These are phyloP conservation scores for Pyrus betulifolia DNA, from an alignment of 306 rosid genomes.

Conservation along the genomic window DNA sequence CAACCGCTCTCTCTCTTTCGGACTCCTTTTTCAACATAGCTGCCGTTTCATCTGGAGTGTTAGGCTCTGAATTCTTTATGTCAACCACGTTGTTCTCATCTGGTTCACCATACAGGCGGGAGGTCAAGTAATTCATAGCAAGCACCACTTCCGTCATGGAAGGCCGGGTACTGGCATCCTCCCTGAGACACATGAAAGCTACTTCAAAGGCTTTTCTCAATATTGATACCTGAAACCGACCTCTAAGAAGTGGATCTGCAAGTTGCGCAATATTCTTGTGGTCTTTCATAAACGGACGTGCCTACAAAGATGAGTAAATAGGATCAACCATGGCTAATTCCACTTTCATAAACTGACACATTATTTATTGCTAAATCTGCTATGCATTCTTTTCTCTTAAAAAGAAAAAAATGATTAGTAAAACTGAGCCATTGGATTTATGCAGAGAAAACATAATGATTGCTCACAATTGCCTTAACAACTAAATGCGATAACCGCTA, in stretches of 20 bases:
- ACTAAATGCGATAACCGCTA: not conserved
- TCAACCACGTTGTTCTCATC: slow-evolving; percentile 21
- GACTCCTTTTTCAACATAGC: slow-evolving; percentile 45
- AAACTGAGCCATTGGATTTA: not conserved
- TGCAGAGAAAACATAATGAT: not conserved
- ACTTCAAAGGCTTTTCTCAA: slow-evolving; percentile 51
- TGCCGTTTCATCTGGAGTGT: slow-evolving; percentile 53
- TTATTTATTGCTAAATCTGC: not conserved
- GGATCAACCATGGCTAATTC: not conserved
- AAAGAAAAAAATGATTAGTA: not conserved
- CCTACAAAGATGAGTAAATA: slow-evolving; percentile 24
- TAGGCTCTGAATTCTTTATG: slow-evolving; percentile 41
- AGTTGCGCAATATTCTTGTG: slow-evolving; percentile 41
- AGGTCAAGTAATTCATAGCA: slow-evolving; percentile 50
- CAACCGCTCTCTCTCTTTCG: slow-evolving; percentile 63
- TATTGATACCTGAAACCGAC: slow-evolving; percentile 36
- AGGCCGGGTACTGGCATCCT: slow-evolving; percentile 62
- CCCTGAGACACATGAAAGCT: slow-evolving; percentile 73
- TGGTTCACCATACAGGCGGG: slow-evolving; percentile 39
- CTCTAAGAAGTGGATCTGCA: slow-evolving; percentile 57
- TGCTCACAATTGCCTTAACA: not conserved
- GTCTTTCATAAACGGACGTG: slow-evolving; percentile 53
- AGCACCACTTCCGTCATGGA: slow-evolving; percentile 63
- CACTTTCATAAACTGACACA: not conserved
- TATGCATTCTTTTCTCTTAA: not conserved